Percentiles rank a stretch among this genome's conserved stretches.
Conservation (phyloP, 805 yeast genomes). For the Candida ficus region DNA sequence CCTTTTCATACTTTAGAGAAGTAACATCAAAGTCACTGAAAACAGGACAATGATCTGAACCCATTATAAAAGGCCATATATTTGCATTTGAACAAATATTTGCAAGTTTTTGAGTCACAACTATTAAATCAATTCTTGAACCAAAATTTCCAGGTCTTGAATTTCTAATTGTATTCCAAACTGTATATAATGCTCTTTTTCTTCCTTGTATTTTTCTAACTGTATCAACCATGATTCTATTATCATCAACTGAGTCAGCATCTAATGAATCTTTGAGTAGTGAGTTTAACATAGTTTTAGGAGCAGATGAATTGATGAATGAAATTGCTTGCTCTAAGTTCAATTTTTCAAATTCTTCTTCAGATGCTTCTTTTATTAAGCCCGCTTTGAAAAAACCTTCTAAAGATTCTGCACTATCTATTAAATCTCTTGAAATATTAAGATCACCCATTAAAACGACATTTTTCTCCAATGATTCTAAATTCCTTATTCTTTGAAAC, state of each 20-base stretch:
- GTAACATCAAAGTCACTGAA: conserved; percentile 53
- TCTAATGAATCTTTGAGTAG: conserved; percentile 33
- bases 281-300: conserved; percentile 42
- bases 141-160: conserved; percentile 82
- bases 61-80: conserved; percentile 67
- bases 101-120: conserved; percentile 40
- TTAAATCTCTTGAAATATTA: conserved; percentile 72
- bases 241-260: conserved; percentile 26
- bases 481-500: conserved; percentile 53
- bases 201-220: conserved; percentile 54
- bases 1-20: conserved; percentile 1
- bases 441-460: conserved; percentile 87
- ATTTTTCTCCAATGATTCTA: conserved; percentile 53
- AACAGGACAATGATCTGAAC: conserved; percentile 95
- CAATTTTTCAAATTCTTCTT: conserved; percentile 29
- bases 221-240: conserved; percentile 50
- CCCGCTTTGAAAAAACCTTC: conserved; percentile 38
- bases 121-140: conserved; percentile 77
- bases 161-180: conserved; percentile 82
- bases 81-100: conserved; percentile 31
- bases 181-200: conserved; percentile 69
- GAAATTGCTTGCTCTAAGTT: conserved; percentile 27
- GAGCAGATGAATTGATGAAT: conserved; percentile 36
- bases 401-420: conserved; percentile 75
- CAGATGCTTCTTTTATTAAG: conserved; percentile 24